Percentiles rank a stretch among this genome's conserved stretches.
Conservation (phyloP, 805 yeast genomes). For the Pichia rugopelliculosa region DNA sequence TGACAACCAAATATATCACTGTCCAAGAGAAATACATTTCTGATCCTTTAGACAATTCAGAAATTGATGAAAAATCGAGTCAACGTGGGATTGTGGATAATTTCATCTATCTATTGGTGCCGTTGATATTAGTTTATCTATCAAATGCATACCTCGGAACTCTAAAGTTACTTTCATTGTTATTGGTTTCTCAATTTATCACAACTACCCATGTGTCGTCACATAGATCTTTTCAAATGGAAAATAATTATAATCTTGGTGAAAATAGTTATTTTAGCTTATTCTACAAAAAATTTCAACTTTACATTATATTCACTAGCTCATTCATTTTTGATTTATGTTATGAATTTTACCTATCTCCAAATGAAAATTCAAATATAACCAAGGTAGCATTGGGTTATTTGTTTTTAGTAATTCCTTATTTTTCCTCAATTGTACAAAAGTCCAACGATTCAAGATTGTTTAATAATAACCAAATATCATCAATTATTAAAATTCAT, state of each 20-base stretch:
- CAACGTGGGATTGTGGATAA: neutral
- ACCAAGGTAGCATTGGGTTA: slow-evolving; percentile 4
- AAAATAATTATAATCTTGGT: slow-evolving; percentile 15
- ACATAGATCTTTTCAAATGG: slow-evolving; percentile 16
- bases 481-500: neutral
- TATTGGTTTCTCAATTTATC: slow-evolving; percentile 17
- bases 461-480: neutral
- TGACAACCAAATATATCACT: neutral
- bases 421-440: neutral
- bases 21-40: neutral
- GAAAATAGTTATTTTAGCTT: slow-evolving; percentile 6
- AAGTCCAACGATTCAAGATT: neutral
- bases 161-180: slow-evolving; percentile 20
- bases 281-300: slow-evolving; percentile 3
- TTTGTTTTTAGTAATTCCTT: slow-evolving; percentile 1
- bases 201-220: neutral
- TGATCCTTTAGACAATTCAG: neutral
- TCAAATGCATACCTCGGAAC: slow-evolving; percentile 22
- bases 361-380: neutral
- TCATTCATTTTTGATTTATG: slow-evolving; percentile 6
- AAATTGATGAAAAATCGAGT: neutral
- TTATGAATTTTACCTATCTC: neutral
- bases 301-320: slow-evolving; percentile 12
- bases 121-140: slow-evolving; percentile 17
- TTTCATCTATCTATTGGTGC: slow-evolving; percentile 8